Evolutionary conservation across 116 monocot species (phyloP).

Genomic region (Iris pallida): DNA sequence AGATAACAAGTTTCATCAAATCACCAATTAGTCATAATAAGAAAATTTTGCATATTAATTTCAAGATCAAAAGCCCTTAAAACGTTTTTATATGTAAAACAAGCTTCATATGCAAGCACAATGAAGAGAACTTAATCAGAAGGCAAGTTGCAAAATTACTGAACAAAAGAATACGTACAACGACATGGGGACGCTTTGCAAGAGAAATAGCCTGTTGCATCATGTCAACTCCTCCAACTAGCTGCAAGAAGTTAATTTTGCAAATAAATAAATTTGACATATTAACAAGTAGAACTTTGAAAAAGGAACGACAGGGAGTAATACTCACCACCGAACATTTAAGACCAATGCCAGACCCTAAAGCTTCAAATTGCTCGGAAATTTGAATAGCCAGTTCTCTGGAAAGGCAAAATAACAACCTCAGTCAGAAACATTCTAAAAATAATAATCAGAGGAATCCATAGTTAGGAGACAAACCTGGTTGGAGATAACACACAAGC

Average conservation of each 20-base stretch:
- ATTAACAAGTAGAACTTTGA: not conserved
- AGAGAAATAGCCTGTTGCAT: constrained; percentile 65
- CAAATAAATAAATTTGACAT: not conserved
- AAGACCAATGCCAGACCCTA: constrained; percentile 67
- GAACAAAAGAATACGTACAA: constrained; percentile 32
- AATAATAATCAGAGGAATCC: not conserved
- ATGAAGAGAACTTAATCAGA: too few species aligned
- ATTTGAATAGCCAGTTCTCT: constrained; percentile 88
- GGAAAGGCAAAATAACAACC: constrained; percentile 4
- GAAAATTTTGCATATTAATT: too few species aligned
- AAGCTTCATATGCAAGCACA: too few species aligned
- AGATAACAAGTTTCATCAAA: too few species aligned
- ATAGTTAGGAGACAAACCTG: constrained; percentile 31
- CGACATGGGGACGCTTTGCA: constrained; percentile 83
- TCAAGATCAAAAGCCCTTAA: too few species aligned
- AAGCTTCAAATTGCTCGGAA: constrained; percentile 74
- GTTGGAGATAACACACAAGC: constrained; percentile 89
- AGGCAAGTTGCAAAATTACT: not conserved
- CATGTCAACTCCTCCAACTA: constrained; percentile 85
- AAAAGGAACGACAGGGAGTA: not conserved
- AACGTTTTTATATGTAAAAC: too few species aligned
- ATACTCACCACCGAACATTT: constrained; percentile 69
- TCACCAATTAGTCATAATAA: too few species aligned
- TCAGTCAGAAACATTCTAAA: not conserved
- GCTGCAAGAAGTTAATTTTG: constrained; percentile 32